Evolutionary conservation across 306 rosid species (phyloP), one percentile per base, ranked within the genome.

Genomic region (Potentilla sterilis): DNA sequence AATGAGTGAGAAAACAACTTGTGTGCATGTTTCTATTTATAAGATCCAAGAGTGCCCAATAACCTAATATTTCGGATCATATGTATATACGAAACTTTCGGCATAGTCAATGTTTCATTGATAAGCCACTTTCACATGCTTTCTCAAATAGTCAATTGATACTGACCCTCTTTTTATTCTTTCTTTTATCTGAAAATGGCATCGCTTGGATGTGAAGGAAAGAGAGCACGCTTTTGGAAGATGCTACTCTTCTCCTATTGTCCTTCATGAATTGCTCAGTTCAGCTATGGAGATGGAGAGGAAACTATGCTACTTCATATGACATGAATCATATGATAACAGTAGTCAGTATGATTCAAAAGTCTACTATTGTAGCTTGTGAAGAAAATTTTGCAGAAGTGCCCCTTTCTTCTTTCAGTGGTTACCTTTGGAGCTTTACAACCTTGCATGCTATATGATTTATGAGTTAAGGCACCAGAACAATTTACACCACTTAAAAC

Each of bases 11-110:
- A 71, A 59, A 22, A 19, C 32, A 59, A 19, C 4, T 52, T 52
- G 40, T 67, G 44, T 63, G 47, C 54, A 28, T 49, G 57, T 49
- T 54, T 48, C 76, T 76, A 79, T 89, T 77, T 86, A 83, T 84
- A 82, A 77, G 52, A n/a, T 24, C 40, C n/a, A 24, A 52, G 42
- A 16, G 16, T 28, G 14, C 52, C 52, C 51, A 59, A 19, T 6
- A 64, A 76, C 80, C 81, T 49, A 59, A 12, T 57, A 73, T 78
- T 80, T 41, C 70, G 77, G 80, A 74, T 69, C 61, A 81, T 19
- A 16, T 48, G 18, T 3, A 11, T 0, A 48, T 40, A 38, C 41
- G 6, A 64, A 32, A 44, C 37, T 13, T 57, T 10, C 28, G n/a
- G 35, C 13, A 58, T 44, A 57, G 40, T 57, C 18, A 19, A 57